Percentiles rank a stretch among this genome's conserved stretches.
Evolutionary conservation across 768 basidiomycete genomes (phyloP).

Genomic region (Agaricus subrufescens): DNA sequence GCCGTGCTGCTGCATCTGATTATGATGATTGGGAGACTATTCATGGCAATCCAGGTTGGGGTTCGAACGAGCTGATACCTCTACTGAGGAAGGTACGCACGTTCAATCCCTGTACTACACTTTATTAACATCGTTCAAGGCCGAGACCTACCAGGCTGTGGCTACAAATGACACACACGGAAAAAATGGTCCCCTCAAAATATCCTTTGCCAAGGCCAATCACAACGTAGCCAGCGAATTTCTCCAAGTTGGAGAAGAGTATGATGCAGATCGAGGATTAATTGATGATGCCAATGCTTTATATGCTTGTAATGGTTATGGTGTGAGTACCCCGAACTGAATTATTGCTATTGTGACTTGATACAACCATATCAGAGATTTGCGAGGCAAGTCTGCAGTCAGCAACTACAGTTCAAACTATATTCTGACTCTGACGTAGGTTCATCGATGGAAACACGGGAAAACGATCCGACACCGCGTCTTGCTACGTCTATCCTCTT

Average conservation of each 20-base stretch:
- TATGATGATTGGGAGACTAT: conserved; percentile 58
- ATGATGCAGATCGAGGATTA: background rate
- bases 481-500: conserved; percentile 48
- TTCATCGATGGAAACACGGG: conserved; percentile 52
- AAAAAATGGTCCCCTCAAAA: conserved; percentile 44
- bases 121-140: conserved; percentile 18
- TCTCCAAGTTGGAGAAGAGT: background rate
- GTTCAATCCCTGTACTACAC: background rate
- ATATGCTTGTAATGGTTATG: background rate
- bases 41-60: conserved; percentile 56
- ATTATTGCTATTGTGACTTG: too few species aligned
- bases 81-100: conserved; percentile 47
- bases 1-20: conserved; percentile 56
- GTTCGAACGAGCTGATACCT: conserved; percentile 51
- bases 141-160: conserved; percentile 34
- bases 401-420: background rate
- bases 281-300: background rate
- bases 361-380: conserved; percentile 35
- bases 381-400: conserved; percentile 36
- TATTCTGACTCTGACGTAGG: conserved; percentile 24
- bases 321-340: background rate
- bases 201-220: conserved; percentile 35
- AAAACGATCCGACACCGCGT: conserved; percentile 50
- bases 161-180: conserved; percentile 36
- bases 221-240: conserved; percentile 41